Conservation (phyloP, 2,329 filamentous ascomycete species). For the Colletotrichum trifolii region DNA sequence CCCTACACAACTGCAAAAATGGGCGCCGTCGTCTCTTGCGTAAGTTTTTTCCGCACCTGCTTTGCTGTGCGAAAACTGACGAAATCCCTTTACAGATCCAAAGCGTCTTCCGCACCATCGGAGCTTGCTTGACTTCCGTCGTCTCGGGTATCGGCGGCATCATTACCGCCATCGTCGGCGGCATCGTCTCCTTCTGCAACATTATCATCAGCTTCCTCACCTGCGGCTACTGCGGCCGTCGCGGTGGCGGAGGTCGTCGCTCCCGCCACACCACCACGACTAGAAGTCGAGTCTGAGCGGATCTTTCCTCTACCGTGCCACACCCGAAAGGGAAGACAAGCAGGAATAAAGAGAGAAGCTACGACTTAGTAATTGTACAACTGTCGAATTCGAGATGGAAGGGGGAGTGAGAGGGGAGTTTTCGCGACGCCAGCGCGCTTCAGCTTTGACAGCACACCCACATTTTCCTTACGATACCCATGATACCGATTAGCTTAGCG, state of each 20-base stretch:
- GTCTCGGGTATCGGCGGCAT: conserved; percentile 74
- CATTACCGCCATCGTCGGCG: conserved; percentile 74
- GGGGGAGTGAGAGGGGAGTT: not conserved
- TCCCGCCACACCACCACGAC: conserved; percentile 44
- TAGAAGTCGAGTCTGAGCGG: conserved; percentile 45
- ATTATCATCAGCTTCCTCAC: conserved; percentile 75
- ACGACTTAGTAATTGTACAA: not conserved
- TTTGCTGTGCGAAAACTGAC: conserved; percentile 37
- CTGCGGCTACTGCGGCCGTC: conserved; percentile 58
- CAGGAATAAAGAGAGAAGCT: too few species aligned
- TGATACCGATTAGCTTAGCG: conserved; percentile 29
- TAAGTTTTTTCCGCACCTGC: conserved; percentile 60
- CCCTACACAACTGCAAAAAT: conserved; percentile 59
- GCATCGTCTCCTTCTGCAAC: conserved; percentile 71
- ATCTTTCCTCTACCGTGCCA: conserved; percentile 4
- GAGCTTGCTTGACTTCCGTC: conserved; percentile 74
- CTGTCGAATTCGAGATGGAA: not conserved
- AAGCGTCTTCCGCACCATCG: conserved; percentile 72
- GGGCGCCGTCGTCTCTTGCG: conserved; percentile 87
- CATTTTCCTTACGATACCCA: conserved; percentile 31
- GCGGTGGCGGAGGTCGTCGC: conserved; percentile 43
- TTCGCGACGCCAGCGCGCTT: conserved; percentile 1
- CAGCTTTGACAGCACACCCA: conserved; percentile 11
- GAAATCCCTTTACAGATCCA: conserved; percentile 57
- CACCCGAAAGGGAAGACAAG: not conserved